A percentile compares a stretch with the other conserved stretches of the same genome.
phyloP scores from a whole-genome alignment of 495 filamentous ascomycete genomes.

The Aspergillus indologenus region DNA sequence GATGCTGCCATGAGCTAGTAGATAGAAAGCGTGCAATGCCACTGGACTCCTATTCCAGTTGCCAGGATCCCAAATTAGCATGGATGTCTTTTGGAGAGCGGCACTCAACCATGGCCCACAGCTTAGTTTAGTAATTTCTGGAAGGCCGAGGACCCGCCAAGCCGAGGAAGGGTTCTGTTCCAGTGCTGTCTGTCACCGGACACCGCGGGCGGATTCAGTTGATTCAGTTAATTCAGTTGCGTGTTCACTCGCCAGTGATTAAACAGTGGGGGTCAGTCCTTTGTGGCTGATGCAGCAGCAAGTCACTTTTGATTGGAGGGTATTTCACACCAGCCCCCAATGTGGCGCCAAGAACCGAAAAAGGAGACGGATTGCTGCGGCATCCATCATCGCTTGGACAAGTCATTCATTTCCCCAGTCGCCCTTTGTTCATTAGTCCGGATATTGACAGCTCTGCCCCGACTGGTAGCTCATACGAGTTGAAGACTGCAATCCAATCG shows the following conservation, averaged over 20 bases:
- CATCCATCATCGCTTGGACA: constrained; percentile 1
- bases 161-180: neutral
- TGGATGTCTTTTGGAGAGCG: neutral
- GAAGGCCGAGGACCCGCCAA: neutral
- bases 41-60: neutral
- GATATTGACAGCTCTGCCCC: neutral
- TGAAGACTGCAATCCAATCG: neutral
- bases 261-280: neutral
- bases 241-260: too few relatives aligned
- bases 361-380: neutral
- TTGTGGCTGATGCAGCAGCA: neutral
- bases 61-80: neutral
- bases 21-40: neutral
- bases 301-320: neutral
- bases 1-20: too few relatives aligned
- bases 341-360: constrained; percentile 5
- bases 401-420: neutral
- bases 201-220: neutral
- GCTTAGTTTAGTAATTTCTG: neutral
- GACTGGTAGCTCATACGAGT: neutral
- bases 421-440: neutral
- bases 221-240: too few relatives aligned
- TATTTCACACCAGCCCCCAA: neutral
- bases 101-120: neutral
- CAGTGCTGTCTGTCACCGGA: neutral